Conservation (phyloP, 2,329 filamentous ascomycete species). For the Botrytis cinerea region DNA sequence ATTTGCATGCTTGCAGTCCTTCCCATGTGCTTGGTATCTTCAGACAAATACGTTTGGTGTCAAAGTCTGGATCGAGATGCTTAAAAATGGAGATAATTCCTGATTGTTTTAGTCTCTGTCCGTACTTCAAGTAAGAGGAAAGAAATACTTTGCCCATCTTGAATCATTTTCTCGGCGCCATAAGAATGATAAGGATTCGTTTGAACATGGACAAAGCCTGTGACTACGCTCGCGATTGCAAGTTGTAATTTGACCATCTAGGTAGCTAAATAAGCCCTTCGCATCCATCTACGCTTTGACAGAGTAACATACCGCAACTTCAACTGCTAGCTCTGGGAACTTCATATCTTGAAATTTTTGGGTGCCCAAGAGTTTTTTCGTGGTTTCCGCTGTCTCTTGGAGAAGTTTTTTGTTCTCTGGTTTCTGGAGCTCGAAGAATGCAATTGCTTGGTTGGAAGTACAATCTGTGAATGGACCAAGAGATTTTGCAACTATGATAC, state of each 20-base stretch:
- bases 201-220: conserved; percentile 58
- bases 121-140: not conserved
- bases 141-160: conserved; percentile 52
- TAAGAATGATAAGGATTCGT: conserved; percentile 60
- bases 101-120: conserved; percentile 35
- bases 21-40: conserved; percentile 66
- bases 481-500: conserved; percentile 46
- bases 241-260: conserved; percentile 59
- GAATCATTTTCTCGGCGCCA: conserved; percentile 50
- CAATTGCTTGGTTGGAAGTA: conserved; percentile 58
- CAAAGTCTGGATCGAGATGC: conserved; percentile 48
- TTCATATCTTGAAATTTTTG: conserved; percentile 41
- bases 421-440: conserved; percentile 50
- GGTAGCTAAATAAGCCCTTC: not conserved
- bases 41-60: conserved; percentile 56
- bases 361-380: conserved; percentile 38
- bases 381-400: conserved; percentile 42
- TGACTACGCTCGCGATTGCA: conserved; percentile 51
- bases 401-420: conserved; percentile 46
- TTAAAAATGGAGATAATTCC: conserved; percentile 54
- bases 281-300: not conserved
- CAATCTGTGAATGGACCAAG: conserved; percentile 54
- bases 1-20: conserved; percentile 59
- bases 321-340: conserved; percentile 54
- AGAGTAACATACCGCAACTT: conserved; percentile 50